Evolutionary conservation across 1,284 basidiomycete genomes (phyloP), one percentile per base, ranked within the genome.

Genomic region (Ganoderma resinaceum): DNA sequence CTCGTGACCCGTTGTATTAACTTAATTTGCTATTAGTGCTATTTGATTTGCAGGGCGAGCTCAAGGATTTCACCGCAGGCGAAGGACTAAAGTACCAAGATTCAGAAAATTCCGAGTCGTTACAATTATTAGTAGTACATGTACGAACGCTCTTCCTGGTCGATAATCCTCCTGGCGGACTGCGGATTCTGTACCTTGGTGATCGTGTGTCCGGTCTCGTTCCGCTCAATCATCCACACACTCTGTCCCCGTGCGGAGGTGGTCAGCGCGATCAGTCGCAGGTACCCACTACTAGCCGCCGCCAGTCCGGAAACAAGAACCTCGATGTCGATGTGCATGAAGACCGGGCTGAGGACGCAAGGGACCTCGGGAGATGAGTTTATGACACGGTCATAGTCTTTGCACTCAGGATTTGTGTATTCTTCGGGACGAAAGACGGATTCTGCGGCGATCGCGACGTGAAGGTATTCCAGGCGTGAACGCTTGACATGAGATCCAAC

Each of bases 181-280:
- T 55, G 53, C 3, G 62, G 23, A 18, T 58, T n/a, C 20, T 42
- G 46, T 0, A 68, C 40, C 38, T 33, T 53, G 29, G 16, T 20
- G 16, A 65, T 12, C 0, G 8, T 20, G 6, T 26, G 37, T 16
- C 29, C 2, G 3, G 23, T 65, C 0, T 57, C 53, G 4, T 1
- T 11, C 29, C 65, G 43, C 6, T 55, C 37, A 7, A 69, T 52
- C 9, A n/a, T 38, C 70, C 70, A 71, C 4, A 71, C 61, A 12
- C 14, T 58, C 31, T 62, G 59, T 3, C 55, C 67, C 3, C 63
- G 26, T 1, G 11, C 46, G 1, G 35, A n/a, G 2, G 65, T 20
- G 4, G 70, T 63, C 23, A 69, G 20, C 1, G 42, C 67, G 16
- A 71, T 26, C 6, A 53, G 46, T 9, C 57, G 70, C 16, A 71